Percentiles rank a stretch among this genome's conserved stretches.
Conservation (phyloP, 225 moss, liverwort and hornwort genomes). For the Lunularia cruciata region DNA sequence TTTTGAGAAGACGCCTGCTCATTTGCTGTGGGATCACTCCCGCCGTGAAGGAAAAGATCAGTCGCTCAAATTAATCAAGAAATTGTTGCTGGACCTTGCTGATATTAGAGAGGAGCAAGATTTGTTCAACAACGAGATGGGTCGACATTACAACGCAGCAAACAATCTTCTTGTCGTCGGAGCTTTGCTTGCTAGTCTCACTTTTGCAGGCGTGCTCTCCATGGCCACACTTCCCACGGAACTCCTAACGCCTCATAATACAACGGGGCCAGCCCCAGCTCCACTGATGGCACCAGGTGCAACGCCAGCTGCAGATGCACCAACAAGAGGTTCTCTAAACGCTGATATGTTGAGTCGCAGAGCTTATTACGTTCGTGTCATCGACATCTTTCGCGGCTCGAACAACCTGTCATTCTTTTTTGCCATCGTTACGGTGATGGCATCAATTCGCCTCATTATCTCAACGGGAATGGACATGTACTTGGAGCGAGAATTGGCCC, state of each 20-base stretch:
- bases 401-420: slow-evolving; percentile 18
- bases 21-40: background rate
- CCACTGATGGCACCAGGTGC: background rate
- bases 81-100: background rate
- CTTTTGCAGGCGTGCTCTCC: slow-evolving; percentile 2
- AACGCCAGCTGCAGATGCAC: background rate
- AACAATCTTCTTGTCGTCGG: slow-evolving; percentile 1
- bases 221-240: background rate
- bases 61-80: background rate
- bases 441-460: slow-evolving; percentile 5
- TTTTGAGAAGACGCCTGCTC: background rate
- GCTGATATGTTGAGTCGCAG: background rate
- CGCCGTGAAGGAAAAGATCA: too few relatives aligned
- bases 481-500: background rate
- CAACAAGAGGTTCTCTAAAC: background rate
- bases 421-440: slow-evolving; percentile 8
- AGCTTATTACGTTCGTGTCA: background rate
- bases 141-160: background rate
- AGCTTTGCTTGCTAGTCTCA: background rate
- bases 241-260: too few relatives aligned
- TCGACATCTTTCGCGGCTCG: slow-evolving; percentile 8
- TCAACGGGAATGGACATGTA: background rate
- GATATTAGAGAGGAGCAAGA: background rate
- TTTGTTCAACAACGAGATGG: background rate
- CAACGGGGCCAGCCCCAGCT: too few relatives aligned